Evolutionary conservation across 352 stramenopile genomes (phyloP), one percentile per base, ranked within the genome.

Genomic region (Phytopythium mirpurense): DNA sequence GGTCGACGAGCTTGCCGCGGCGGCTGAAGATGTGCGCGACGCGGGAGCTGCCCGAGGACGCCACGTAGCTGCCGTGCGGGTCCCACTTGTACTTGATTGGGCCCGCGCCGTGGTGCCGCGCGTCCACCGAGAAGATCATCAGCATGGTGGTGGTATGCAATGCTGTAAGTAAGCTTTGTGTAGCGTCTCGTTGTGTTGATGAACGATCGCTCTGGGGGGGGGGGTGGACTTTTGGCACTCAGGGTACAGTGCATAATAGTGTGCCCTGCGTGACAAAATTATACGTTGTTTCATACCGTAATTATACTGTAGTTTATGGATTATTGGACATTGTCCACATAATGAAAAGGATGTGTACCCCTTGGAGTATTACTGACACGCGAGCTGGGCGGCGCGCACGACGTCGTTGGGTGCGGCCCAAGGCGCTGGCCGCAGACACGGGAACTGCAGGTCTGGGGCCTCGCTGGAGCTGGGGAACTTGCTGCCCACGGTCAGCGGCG

Each of bases 31-130:
- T 84, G 36, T 91, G 80, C 16, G 76, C 80, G 5, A 91, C 80
- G 10, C 80, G 80, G 23, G 80, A 91, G 49, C 63, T 81, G 26
- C 80, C 80, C 5, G 80, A 82, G 35, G 80, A 89, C n/a, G 80
- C 80, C 27, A 91, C 77, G 54, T 83, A 89, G 62, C 79, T 79
- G 54, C 78, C 81, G 27, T 78, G 74, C 15, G 81, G 81, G 38
- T 91, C 78, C 81, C 81, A 91, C n/a, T 72, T 66, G 68, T 91
- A 91, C 57, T 84, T 86, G 60, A 91, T 68, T 36, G 78, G 74
- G 4, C 81, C 81, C 4, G 56, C 63, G 56, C 81, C 81, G 66
- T 91, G 81, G 56, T 88, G 78, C 35, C 81, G 76, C 57, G 80
- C 74, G 58, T 91, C 81, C 24, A 91, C 78, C 21, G 77, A 88